Base-by-base conservation (phyloP, 345 rosid genomes). In the Populus simonii region DNA sequence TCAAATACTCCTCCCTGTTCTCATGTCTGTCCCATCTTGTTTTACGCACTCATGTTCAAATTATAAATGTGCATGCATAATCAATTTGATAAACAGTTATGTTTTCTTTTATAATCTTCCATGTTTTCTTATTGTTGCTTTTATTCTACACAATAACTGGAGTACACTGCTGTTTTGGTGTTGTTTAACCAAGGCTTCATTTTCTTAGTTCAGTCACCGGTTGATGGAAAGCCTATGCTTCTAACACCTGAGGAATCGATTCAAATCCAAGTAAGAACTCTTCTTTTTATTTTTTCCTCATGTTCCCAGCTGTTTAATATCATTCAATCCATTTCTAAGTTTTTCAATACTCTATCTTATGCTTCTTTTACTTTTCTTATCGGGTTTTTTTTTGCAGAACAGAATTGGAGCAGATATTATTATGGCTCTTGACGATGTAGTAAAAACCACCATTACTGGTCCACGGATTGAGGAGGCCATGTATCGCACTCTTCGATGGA, bases 361-460 rank as follows among this genome's bases (percentile, higher is more conserved):
- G 41, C 16, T 38, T 41, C 7, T 38, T 38, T 12, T 41, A 12
- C n/a, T 23, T 6, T 25, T 62, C 63, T 63, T n/a, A 9, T 18
- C 33, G 33, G 33, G 0, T 38, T 47, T 72, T 41, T 66, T 67
- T 57, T 41, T 85, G 74, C 92, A 92, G 97, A 92, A 90, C 76
- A 88, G 89, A 83, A 90, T 92, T 73, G 97, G 97, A 75, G 97
- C 97, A 59, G 94, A 92, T 85, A 90, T 92, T 71, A 92, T 92
- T 76, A 90, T 92, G 97, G 97, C 97, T 67, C 94, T 90, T 70
- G 94, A 92, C 83, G 97, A 92, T 88, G 97, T 90, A 27, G 97
- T 92, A 49, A 92, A 39, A 84, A 92, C 97, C 61, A 92, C 94
- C 70, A 90, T 86, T 77, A 92, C 89, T 23, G 97, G 97, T 71